Evolutionary conservation across 2,329 filamentous ascomycete species (phyloP).

Genomic region (Fonsecaea pugnacius): DNA sequence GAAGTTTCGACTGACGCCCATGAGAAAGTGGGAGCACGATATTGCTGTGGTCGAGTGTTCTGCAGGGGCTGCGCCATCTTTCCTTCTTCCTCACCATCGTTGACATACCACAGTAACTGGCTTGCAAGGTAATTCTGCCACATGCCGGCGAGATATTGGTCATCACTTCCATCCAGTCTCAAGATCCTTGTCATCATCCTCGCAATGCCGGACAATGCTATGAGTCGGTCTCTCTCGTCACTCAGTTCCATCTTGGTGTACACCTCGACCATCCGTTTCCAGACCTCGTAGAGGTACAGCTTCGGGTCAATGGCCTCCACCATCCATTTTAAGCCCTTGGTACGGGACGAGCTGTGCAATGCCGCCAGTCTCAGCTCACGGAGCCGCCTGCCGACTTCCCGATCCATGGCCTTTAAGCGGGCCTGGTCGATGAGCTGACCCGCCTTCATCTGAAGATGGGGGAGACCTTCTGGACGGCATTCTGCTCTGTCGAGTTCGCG

Average conservation of each 20-base stretch:
- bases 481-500: slow-evolving; percentile 29
- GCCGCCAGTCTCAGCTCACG: slow-evolving; percentile 3
- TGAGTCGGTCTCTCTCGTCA: slow-evolving; percentile 12
- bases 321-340: neutral
- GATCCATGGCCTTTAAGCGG: slow-evolving; percentile 16
- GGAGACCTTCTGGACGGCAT: slow-evolving; percentile 18
- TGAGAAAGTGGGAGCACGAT: slow-evolving; percentile 21
- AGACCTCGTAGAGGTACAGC: slow-evolving; percentile 20
- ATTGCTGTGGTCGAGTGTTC: slow-evolving; percentile 17
- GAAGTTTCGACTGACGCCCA: slow-evolving; percentile 26
- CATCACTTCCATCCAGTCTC: slow-evolving; percentile 8
- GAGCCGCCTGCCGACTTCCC: slow-evolving; percentile 15
- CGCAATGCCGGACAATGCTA: slow-evolving; percentile 26
- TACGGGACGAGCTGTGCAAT: neutral
- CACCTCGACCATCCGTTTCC: slow-evolving; percentile 17
- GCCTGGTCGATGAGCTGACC: slow-evolving; percentile 9
- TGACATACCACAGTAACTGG: slow-evolving; percentile 23
- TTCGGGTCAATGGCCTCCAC: slow-evolving; percentile 1
- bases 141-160: slow-evolving; percentile 26
- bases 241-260: slow-evolving; percentile 23
- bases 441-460: slow-evolving; percentile 15
- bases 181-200: slow-evolving; percentile 6
- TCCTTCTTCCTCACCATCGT: slow-evolving; percentile 1
- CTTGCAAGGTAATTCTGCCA: slow-evolving; percentile 18
- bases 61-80: slow-evolving; percentile 5